Evolutionary conservation across 164 flowering plant species (phyloP), one percentile per base, ranked within the genome.

Genomic region (Cinnamomum micranthum): DNA sequence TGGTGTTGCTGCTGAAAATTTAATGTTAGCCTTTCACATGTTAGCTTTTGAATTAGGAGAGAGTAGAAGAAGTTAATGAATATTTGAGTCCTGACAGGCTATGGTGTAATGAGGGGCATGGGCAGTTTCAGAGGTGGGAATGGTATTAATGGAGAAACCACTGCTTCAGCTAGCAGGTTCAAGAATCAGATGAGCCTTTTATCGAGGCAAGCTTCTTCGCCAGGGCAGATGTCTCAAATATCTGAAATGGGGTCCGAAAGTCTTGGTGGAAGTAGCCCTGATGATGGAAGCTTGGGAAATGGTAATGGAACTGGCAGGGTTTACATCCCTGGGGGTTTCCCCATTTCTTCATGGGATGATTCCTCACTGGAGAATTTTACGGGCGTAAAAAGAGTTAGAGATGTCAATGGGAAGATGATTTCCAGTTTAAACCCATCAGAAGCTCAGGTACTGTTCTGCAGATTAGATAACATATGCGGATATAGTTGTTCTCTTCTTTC

Each of bases 331-430:
- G 86, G 87, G 23, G 47, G 47, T 41, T 90, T 82, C 68, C 84
- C 90, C 9, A 28, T 82, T 25, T 78, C 80, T 73, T 82, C 91
- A 33, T 90, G 97, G 94, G 91, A 92, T 24, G 95, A 89, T 69
- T 77, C 91, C 3, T 28, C 82, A 11, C 47, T 84, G 13, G 93
- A 88, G 12, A 82, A 80, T 63, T 80, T 76, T 47, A 6, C 74
- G 15, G 84, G 82, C 27, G 52, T 81, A 0, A 85, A 82, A 78
- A 80, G 85, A 71, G 55, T 70, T 41, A 75, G 81, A 73, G 91
- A 86, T 63, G 77, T 80, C 33, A 86, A 85, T 14, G 68, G 71
- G 31, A 84, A 80, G 69, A 35, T 75, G 24, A 76, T 83, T 68
- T 79, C 90, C 20, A 83, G 79, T 69, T 71, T 85, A 31, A 83